Base-by-base conservation (phyloP, 441 rosid genomes). In the Eruca vesicaria region DNA sequence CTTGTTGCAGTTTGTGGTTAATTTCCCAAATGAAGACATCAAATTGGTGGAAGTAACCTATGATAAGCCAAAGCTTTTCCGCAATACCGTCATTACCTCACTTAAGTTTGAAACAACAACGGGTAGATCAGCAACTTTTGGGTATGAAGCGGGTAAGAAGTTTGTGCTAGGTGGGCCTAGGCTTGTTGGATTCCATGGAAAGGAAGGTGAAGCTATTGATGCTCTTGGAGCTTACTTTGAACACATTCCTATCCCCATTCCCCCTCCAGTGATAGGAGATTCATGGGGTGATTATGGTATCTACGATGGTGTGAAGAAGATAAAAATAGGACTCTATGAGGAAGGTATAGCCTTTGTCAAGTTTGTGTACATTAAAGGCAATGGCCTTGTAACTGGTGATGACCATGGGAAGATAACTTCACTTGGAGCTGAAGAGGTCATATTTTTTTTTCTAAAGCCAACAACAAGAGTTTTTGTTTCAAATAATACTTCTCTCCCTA, bases 351-450 rank as follows among this genome's bases (percentile, higher is more conserved):
- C 68, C 5, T 68, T 50, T 60, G 33, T 75, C 23, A 75, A 68
- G 63, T 68, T 75, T 68, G 74, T 68, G 64, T 75, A 75, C 43
- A 31, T 20, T n/a, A 68, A 68, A 6, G 79, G 69, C 0, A 48
- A 59, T 26, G 45, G 69, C 4, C 10, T 68, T 2, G 45, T 75
- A 2, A 2, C 38, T 9, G 79, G 79, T 35, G 55, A 48, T 48
- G 55, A 48, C 55, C 55, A 48, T 68, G 79, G 79, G 53, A 75
- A 75, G 58, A 61, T 15, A 21, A 61, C 79, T 33, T 14, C 38
- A 60, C 79, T 68, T 0, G 73, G 63, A 52, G 32, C 73, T 60
- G 79, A 75, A 60, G 78, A 66, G 78, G 78, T 73, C 16, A 41
- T 3, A 23, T 23, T 23, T 23, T 38, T n/a, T 72, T 7, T 11